Evolutionary conservation across 2,329 filamentous ascomycete genomes (phyloP), one percentile per base, ranked within the genome.

Genomic region (Talaromyces verruculosus): DNA sequence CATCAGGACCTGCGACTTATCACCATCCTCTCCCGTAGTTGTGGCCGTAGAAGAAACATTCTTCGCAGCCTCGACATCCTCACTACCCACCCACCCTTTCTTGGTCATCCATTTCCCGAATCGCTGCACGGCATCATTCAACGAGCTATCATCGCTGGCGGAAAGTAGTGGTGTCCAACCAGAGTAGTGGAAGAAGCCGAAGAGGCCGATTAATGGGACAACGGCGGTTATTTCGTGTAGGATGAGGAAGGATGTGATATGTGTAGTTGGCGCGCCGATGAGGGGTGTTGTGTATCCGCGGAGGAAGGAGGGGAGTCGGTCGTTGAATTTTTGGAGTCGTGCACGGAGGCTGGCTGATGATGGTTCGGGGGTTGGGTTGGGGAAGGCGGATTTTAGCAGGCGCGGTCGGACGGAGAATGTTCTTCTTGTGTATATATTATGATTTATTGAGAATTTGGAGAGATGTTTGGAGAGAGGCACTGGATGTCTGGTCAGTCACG

Each of bases 161-260:
- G 84, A 77, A 69, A 81, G 82, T 4, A 84, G 78, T 0, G 94
- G 93, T 33, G 92, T 83, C 84, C 90, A 91, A 68, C 88, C 83
- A 1, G 87, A 88, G 75, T 92, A 93, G 79, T 98, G 91, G 77
- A 99, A 97, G 1, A 87, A 76, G 0, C 84, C 88, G 25, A 91
- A 88, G 0, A 98, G 84, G 0, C 86, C 89, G 45, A 96, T 76
- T 0, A 98, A 79, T 0, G 94, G 94, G 1, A 94, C 78, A 11
- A 97, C 81, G 10, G 95, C 94, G 0, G 95, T 98, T 53, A 97
- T 76, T 78, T 99, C 95, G 81, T 99, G 95, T 0, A 99, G 84
- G 45, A 97, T 82, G 11, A 98, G 82, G 77, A 99, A 99, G 0
- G 94, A 89, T 1, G 90, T 87, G 49, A 96, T 83, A 79, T 97